Percentiles rank a stretch among this genome's conserved stretches.
Evolutionary conservation across 2,329 filamentous ascomycete genomes (phyloP).

Genomic region (Ceratocystis cacaofunesta): DNA sequence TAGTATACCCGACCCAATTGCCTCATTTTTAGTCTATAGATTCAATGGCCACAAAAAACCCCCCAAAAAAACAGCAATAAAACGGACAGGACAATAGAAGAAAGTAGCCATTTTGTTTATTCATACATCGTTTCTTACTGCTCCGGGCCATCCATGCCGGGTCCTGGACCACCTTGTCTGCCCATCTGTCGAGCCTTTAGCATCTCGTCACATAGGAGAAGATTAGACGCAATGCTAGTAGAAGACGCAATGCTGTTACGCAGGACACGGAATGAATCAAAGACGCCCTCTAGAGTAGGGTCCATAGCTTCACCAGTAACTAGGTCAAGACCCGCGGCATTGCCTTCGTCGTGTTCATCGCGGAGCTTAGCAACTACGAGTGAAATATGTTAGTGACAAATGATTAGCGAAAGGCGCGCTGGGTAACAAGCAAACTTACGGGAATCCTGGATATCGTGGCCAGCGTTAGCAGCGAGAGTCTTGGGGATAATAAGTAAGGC

Average conservation of each 20-base stretch:
- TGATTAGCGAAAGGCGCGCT: constrained; percentile 18
- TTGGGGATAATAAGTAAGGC: constrained; percentile 92
- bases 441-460: constrained; percentile 92
- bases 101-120: constrained; percentile 8
- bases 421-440: constrained; percentile 39
- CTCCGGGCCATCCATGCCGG: constrained; percentile 48
- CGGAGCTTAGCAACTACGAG: constrained; percentile 63
- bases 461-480: constrained; percentile 88
- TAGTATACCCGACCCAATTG: constrained; percentile 14
- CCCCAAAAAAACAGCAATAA: constrained; percentile 6
- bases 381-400: background rate
- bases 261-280: constrained; percentile 88
- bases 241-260: constrained; percentile 89
- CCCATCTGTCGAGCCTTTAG: constrained; percentile 96
- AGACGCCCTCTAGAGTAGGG: constrained; percentile 79
- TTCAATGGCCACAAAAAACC: constrained; percentile 11
- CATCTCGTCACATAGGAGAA: constrained; percentile 91
- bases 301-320: constrained; percentile 88
- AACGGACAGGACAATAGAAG: constrained; percentile 8
- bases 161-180: constrained; percentile 44
- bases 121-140: constrained; percentile 29
- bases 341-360: constrained; percentile 72
- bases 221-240: constrained; percentile 86
- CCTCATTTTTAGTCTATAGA: constrained; percentile 17
- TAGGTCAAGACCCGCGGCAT: constrained; percentile 74